Evolutionary conservation across 345 rosid genomes (phyloP).

Genomic region (Citrus reticulata): DNA sequence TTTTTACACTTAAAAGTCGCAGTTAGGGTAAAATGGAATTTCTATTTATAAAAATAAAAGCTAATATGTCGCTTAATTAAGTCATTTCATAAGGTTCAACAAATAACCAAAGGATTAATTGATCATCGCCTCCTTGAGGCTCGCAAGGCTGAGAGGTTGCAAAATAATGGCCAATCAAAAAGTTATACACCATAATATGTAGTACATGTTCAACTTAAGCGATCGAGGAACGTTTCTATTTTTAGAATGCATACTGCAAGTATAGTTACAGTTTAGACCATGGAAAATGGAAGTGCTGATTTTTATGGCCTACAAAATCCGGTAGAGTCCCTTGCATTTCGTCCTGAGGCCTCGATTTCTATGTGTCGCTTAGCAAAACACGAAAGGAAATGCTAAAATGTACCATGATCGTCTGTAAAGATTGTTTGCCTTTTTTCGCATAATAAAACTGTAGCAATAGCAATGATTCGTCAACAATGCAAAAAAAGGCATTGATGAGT

Average conservation of each 20-base stretch:
- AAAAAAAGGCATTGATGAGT: conserved; percentile 24
- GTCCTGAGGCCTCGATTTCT: conserved; percentile 13
- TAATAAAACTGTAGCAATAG: not conserved
- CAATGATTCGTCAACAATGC: conserved; percentile 18
- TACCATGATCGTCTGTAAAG: not conserved
- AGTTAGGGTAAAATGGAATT: not conserved
- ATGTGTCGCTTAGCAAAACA: conserved; percentile 6
- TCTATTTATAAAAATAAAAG: no score
- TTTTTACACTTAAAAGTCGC: no score
- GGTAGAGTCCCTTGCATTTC: conserved; percentile 7
- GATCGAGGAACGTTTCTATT: not conserved
- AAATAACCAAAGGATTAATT: not conserved
- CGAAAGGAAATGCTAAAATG: conserved; percentile 15
- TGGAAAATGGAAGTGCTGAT: not conserved
- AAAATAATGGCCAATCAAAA: not conserved
- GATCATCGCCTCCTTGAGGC: not conserved
- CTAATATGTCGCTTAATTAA: not conserved
- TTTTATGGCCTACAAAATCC: conserved; percentile 20
- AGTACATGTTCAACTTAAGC: not conserved
- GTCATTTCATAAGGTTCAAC: not conserved
- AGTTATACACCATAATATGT: not conserved
- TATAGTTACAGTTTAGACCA: conserved; percentile 2
- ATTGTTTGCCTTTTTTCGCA: conserved; percentile 18
- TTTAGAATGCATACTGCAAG: not conserved
- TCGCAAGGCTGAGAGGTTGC: not conserved